These are phyloP conservation scores for Sporothrix euskadiensis DNA, from an alignment of 2,329 filamentous ascomycete genomes.

Conservation along the genomic window DNA sequence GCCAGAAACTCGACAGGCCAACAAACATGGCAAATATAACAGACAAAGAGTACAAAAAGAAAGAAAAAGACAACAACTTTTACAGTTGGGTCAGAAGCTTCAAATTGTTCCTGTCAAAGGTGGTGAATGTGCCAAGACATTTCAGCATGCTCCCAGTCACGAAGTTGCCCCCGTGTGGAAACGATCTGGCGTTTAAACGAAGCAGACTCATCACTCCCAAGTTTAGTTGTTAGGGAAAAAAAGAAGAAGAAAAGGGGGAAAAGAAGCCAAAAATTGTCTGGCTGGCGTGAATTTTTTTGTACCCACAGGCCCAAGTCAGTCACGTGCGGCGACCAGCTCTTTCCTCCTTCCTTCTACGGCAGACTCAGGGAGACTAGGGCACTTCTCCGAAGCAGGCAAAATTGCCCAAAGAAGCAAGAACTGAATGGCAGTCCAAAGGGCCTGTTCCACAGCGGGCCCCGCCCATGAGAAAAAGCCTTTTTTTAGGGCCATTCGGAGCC, in stretches of 20 bases:
- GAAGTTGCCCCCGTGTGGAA: slow-evolving; percentile 41
- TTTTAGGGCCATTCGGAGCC: neutral
- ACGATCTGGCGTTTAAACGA: slow-evolving; percentile 52
- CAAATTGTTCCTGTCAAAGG: slow-evolving; percentile 62
- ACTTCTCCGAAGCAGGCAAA: slow-evolving; percentile 23
- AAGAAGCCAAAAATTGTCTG: slow-evolving; percentile 25
- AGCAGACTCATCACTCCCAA: slow-evolving; percentile 75
- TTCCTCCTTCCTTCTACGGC: slow-evolving; percentile 1
- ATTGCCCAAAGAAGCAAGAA: slow-evolving; percentile 20
- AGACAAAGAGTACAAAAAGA: neutral
- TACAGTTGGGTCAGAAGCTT: slow-evolving; percentile 59
- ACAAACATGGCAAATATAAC: neutral
- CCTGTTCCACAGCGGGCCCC: slow-evolving; percentile 13
- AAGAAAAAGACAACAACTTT: slow-evolving; percentile 35
- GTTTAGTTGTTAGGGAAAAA: slow-evolving; percentile 69
- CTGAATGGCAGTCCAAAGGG: slow-evolving; percentile 6
- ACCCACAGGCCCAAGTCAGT: neutral
- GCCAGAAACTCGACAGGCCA: neutral
- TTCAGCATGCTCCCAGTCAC: slow-evolving; percentile 60
- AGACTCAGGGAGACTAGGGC: neutral
- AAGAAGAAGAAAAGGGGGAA: slow-evolving; percentile 38
- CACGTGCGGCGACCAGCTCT: slow-evolving; percentile 21
- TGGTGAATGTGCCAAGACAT: slow-evolving; percentile 67
- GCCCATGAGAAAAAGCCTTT: neutral
- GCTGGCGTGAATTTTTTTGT: neutral